Evolutionary conservation across 129 eudicot genomes (phyloP).

Genomic region (Pittosporum tobira): DNA sequence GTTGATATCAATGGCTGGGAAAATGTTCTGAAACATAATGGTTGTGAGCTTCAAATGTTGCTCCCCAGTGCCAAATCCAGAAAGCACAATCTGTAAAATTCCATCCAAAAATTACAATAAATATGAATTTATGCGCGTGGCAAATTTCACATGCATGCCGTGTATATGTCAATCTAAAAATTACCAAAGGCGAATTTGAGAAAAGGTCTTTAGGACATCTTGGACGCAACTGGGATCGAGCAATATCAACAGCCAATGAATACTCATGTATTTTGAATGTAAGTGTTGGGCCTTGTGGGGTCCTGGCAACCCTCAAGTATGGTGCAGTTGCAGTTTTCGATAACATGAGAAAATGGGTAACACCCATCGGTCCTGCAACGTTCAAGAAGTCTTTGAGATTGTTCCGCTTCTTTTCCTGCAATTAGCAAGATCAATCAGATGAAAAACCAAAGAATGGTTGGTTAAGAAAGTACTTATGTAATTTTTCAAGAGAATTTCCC

Average conservation of each 20-base stretch:
- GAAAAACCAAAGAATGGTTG: neutral
- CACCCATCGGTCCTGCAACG: conserved; percentile 97
- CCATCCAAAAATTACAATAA: neutral
- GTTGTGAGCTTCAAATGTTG: conserved; percentile 83
- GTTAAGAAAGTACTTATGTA: neutral
- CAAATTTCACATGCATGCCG: neutral
- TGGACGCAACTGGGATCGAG: conserved; percentile 77
- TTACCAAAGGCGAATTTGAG: conserved; percentile 78
- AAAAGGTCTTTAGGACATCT: conserved; percentile 85
- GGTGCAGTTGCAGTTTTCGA: conserved; percentile 76
- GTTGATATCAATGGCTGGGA: conserved; percentile 89
- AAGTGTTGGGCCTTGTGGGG: conserved; percentile 96
- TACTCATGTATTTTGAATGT: conserved; percentile 79
- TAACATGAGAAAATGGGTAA: conserved; percentile 90
- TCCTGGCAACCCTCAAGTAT: conserved; percentile 85
- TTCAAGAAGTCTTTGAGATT: conserved; percentile 80
- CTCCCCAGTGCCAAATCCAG: conserved; percentile 91
- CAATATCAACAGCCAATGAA: conserved; percentile 78
- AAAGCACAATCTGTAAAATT: conserved; percentile 65
- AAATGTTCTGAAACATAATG: conserved; percentile 86
- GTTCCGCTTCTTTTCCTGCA: conserved; percentile 92
- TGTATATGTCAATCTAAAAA: neutral
- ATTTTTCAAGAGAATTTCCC: no score
- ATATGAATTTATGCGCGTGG: no score
- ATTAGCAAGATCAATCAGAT: neutral